These are phyloP conservation scores for Melocanna baccifera DNA, from an alignment of 176 grass and related monocot genomes.

Conservation along the genomic window DNA sequence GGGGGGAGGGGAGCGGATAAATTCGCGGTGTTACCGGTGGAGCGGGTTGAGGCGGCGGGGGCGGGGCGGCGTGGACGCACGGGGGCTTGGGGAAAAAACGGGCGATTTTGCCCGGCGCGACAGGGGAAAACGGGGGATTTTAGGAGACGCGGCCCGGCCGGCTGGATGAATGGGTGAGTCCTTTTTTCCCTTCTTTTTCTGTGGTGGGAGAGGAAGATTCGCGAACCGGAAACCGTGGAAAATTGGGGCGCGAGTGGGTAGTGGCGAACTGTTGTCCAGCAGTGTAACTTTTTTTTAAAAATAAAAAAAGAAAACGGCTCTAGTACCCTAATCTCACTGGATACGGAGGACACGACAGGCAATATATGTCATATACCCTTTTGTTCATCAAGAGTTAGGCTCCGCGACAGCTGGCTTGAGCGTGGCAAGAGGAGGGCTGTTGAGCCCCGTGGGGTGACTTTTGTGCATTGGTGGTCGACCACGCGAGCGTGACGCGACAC, in stretches of 20 bases:
- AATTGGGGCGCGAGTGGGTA: too few species aligned
- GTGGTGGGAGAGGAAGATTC: constrained; percentile 23
- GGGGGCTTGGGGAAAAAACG: not conserved
- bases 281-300: too few species aligned
- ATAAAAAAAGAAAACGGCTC: too few species aligned
- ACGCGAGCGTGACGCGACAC: too few species aligned
- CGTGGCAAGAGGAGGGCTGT: too few species aligned
- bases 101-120: not conserved
- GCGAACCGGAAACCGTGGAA: not conserved
- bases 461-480: too few species aligned
- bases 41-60: constrained; percentile 16
- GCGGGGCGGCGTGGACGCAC: constrained; percentile 20
- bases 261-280: too few species aligned
- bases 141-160: not conserved
- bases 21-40: not conserved
- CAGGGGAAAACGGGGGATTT: not conserved
- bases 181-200: not conserved
- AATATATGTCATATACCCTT: too few species aligned
- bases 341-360: too few species aligned
- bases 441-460: too few species aligned
- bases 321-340: too few species aligned
- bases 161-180: not conserved
- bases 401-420: too few species aligned
- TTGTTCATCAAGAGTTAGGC: rapidly evolving
- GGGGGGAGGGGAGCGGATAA: not conserved